Base-by-base conservation (phyloP, 2,329 filamentous ascomycete genomes). In the Paecilomyces fulvus region DNA sequence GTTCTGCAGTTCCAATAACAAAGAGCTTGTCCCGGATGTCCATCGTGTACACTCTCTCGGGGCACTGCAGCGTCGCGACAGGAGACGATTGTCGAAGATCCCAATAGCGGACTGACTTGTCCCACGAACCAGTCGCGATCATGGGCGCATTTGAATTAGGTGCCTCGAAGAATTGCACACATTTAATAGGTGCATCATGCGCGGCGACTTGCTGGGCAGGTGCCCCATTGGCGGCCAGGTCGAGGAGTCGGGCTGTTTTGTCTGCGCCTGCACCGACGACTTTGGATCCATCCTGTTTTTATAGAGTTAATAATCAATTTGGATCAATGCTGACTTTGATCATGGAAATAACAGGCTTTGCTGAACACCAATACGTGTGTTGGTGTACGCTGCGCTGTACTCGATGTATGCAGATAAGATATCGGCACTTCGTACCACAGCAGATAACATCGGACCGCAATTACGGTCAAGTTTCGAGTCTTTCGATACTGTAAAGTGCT, bases 1-100 rank as follows among this genome's bases (percentile, higher is more conserved):
- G 83, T 67, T 95, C 90, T 10, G 90, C 90, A 1, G 89, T 94
- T 60, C 87, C 90, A 52, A 94, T 78, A 20, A 95, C 90, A 43
- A 92, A 82, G 54, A 95, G 79, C 65, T 89, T 84, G 66, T 90
- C 83, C 63, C 83, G 83, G 43, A 91, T 85, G 64, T 94, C 89
- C 82, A 95, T 87, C 33, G 86, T 83, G 74, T 94, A 95, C 56
- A 75, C 70, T 52, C 73, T 71, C 54, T 76, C 72, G 30, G 57
- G 52, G 57, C 70, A 71, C 3, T 52, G 49, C 20, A 75, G 55
- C 12, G 61, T 59, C 30, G 60, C 65, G 33, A 70, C 58, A 49
- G 67, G 58, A 6, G 55, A 53, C 10, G 59, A 61, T 60, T 69
- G 66, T 30, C 74, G 71, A 33, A 73, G 49, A 59, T 77, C 74